Conservation (phyloP, 108 stramenopile genomes). For the Seminavis robusta region DNA sequence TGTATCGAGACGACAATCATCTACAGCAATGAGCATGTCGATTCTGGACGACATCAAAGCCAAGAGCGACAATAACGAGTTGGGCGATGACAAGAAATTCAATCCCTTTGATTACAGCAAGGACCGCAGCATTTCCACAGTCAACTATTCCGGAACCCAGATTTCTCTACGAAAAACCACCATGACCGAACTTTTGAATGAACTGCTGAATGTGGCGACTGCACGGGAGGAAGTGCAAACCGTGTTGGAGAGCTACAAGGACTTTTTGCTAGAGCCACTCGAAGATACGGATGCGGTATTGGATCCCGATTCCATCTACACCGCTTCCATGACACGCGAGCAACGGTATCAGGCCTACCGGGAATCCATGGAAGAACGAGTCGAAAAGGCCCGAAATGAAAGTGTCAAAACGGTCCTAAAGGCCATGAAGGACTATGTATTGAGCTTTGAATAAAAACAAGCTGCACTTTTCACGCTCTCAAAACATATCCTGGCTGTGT, state of each 20-base stretch:
- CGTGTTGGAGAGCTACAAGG: slow-evolving; percentile 20
- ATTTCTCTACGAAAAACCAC: slow-evolving; percentile 19
- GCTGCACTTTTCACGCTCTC: no score
- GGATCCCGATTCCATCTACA: slow-evolving; percentile 44
- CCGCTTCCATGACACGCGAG: slow-evolving; percentile 20
- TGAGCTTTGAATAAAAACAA: slow-evolving; percentile 33
- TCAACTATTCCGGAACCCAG: slow-evolving; percentile 2
- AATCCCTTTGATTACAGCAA: slow-evolving; percentile 9
- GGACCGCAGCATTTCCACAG: not conserved
- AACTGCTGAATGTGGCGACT: slow-evolving; percentile 18
- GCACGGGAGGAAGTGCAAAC: slow-evolving; percentile 10
- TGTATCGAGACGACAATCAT: no score
- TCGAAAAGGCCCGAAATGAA: slow-evolving; percentile 23
- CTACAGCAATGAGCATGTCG: no score
- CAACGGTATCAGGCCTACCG: slow-evolving; percentile 30
- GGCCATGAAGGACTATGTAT: slow-evolving; percentile 36
- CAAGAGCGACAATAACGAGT: no score
- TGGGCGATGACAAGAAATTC: no score
- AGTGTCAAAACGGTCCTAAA: slow-evolving; percentile 14
- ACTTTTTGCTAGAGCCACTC: slow-evolving; percentile 46
- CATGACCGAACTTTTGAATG: slow-evolving; percentile 22
- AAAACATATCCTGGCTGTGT: no score
- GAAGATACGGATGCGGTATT: slow-evolving; percentile 32
- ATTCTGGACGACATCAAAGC: no score
- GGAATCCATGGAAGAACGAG: slow-evolving; percentile 27